Evolutionary conservation across 1,284 basidiomycete species (phyloP), one percentile per base, ranked within the genome.

Genomic region (Heterobasidion annosum): DNA sequence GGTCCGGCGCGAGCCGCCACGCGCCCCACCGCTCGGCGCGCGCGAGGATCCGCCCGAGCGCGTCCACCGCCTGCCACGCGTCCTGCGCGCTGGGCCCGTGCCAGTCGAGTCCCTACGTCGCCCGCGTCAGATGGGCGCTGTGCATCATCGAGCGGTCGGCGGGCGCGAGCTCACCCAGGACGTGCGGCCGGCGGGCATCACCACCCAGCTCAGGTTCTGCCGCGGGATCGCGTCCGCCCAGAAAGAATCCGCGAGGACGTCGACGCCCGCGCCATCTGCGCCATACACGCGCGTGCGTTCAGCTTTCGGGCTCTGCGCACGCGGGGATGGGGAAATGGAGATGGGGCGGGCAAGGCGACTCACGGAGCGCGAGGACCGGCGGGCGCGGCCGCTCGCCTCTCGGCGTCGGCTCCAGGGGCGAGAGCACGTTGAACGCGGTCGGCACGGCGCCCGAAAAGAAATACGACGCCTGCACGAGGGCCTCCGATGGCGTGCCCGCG

Each of bases 21-120:
- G 62, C 54, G 48, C 67, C 66, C 76, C 78, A 83, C 13, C 62
- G 58, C 1, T 63, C 58, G 15, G 53, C 18, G 58, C 55, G 34
- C 1, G 61, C 52, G 43, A 86, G 67, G 48, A 85, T 79, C 2
- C 54, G 54, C 10, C 68, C 66, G 32, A 89, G 65, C 1, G 87
- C 80, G 47, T 77, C 74, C 1, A 88, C 67, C 7, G 77, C 65
- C 12, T 61, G 65, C 76, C 79, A 87, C 0, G 79, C 82, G 60
- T 91, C 86, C 16, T 69, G 64, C 1, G 82, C 68, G 56, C 85
- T 88, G 1, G 83, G 81, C 0, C 89, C 88, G 62, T 91, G 91
- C 90, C 91, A 93, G 65, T 93, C 91, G 51, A 91, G 74, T 6
- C 91, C 91, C 89, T 91, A 19, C 34, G 48, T n/a, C 9, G 9